Base-by-base conservation (phyloP, 192 early-diverging fungal genomes). In the Gaertneriomyces semiglobifer region DNA sequence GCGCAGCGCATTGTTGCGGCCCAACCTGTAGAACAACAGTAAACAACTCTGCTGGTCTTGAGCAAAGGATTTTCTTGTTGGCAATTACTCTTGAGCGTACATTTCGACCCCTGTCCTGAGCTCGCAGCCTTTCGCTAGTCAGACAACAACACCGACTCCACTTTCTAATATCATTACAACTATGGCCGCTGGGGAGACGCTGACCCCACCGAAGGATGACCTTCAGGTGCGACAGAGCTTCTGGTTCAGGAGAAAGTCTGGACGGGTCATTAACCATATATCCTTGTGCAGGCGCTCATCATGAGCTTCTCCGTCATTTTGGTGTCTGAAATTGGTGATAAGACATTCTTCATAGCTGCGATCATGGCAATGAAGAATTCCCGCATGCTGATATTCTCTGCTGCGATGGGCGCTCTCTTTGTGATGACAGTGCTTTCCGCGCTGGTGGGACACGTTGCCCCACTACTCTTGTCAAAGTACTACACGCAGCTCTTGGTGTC, bases 341-440 rank as follows among this genome's bases (percentile, higher is more conserved):
- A 99, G 77, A 99, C 96, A 14, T 99, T 99, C 69, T 84, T 99
- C 60, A 98, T 99, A 62, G 93, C 94, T 8, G 96, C 94, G 5
- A 93, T 99, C 65, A 89, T 99, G 87, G 96, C 97, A 47, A 99
- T 99, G 95, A 90, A 86, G 72, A 90, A 97, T 75, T 87, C 95
- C 45, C 91, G 95, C 33, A 60, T 88, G 46, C 80, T 96, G 53
- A 90, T 99, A 33, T 98, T 99, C 76, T 75, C 90, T 9, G 92
- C 92, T 0, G 92, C 96, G 4, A 87, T 94, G 65, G 79, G 86
- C 7, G 92, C 97, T 1, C 83, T 99, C 11, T 82, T 82, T 48
- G 62, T 98, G 51, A 99, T 99, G 97, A 94, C 97, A 3, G 82
- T 98, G 42, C 87, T 99, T 14, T 98, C 95, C 5, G 95, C 96